A percentile compares a stretch with the other conserved stretches of the same genome.
phyloP scores from a whole-genome alignment of 148 eudicot genomes.

The Talinum fruticosum region DNA sequence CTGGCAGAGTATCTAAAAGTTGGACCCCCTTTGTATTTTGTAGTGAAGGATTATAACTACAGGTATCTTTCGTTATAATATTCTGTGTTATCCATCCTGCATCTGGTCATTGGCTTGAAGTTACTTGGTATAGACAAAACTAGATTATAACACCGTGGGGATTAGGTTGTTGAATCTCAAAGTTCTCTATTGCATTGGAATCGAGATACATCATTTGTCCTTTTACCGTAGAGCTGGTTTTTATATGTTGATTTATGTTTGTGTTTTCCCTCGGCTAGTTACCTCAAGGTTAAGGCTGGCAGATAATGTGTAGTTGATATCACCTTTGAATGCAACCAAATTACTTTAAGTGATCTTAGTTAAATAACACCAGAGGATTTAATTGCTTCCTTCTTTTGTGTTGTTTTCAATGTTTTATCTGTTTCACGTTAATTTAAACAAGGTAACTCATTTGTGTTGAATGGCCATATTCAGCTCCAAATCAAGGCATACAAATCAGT shows the following conservation, averaged over 20 bases:
- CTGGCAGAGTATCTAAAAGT: conserved; percentile 59
- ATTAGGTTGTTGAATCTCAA: background rate
- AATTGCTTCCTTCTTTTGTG: background rate
- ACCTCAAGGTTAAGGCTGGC: background rate
- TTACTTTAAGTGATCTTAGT: background rate
- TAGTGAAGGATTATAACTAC: conserved; percentile 66
- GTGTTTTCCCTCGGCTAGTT: background rate
- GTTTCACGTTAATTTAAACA: background rate
- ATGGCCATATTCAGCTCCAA: conserved; percentile 42
- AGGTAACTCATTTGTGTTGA: conserved; percentile 9
- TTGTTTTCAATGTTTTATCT: no score
- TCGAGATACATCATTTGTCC: background rate
- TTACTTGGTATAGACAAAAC: background rate
- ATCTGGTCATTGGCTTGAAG: conserved; percentile 1
- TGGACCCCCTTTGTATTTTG: conserved; percentile 72
- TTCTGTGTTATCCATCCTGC: background rate
- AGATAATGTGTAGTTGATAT: background rate
- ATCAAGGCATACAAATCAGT: conserved; percentile 61
- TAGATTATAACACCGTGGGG: background rate
- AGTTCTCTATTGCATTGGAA: background rate
- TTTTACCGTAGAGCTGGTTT: background rate
- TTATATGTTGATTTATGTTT: background rate
- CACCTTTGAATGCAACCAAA: background rate
- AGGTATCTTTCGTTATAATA: conserved; percentile 35
- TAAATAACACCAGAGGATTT: background rate